Conservation (phyloP, 129 eudicot species). For the Glebionis coronaria region DNA sequence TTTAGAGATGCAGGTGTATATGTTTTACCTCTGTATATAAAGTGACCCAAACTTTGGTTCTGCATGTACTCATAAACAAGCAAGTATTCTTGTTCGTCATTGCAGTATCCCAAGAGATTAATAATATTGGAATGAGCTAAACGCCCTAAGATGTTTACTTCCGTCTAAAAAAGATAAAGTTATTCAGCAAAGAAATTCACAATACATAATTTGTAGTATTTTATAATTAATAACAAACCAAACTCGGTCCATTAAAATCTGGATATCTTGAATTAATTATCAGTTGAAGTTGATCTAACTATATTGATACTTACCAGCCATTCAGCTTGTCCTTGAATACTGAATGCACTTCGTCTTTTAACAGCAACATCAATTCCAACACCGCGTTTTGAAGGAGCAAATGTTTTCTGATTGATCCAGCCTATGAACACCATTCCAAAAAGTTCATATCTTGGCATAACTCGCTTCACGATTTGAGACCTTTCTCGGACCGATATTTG, state of each 20-base stretch:
- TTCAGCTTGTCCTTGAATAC: conserved; percentile 4
- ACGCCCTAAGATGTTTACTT: conserved; percentile 14
- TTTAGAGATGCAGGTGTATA: not conserved
- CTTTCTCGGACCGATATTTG: too few species aligned
- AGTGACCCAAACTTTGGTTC: conserved; percentile 15
- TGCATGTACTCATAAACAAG: conserved; percentile 36
- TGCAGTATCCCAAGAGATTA: conserved; percentile 31
- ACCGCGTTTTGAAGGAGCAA: conserved; percentile 25
- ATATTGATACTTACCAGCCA: conserved; percentile 28
- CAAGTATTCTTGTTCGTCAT: not conserved
- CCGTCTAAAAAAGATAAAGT: conserved; percentile 21
- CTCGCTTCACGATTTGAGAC: too few species aligned
- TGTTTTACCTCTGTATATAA: conserved; percentile 22
- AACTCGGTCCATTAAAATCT: too few species aligned
- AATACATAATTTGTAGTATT: too few species aligned
- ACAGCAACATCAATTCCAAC: conserved; percentile 37
- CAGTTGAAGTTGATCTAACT: not conserved
- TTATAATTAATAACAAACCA: not conserved
- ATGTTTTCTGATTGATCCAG: conserved; percentile 27
- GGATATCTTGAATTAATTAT: too few species aligned
- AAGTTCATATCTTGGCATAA: too few species aligned
- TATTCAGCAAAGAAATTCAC: not conserved
- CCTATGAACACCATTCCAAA: conserved; percentile 2
- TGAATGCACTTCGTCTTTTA: conserved; percentile 14
- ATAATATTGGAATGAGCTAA: conserved; percentile 29